These are phyloP conservation scores for Magnusiomyces tetraspermus DNA, from an alignment of 1,139 yeast genomes.

Conservation along the genomic window DNA sequence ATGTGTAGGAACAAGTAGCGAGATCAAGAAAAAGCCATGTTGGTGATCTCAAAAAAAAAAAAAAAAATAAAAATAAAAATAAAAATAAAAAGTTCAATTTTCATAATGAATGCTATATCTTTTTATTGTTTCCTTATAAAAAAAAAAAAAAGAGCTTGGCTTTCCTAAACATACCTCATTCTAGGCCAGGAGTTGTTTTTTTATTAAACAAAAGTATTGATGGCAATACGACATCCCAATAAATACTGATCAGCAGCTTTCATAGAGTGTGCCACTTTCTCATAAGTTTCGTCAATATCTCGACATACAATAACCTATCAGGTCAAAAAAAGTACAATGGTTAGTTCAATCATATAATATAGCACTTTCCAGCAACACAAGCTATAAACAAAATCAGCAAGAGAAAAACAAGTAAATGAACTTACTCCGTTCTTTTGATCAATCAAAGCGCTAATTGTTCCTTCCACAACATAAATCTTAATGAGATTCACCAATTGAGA, in stretches of 20 bases:
- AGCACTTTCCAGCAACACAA: not conserved
- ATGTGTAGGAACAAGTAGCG: no score
- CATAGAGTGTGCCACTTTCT: not conserved
- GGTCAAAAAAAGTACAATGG: not conserved
- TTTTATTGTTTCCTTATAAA: no score
- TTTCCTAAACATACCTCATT: no score
- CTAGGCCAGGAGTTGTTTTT: no score
- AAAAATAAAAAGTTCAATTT: no score
- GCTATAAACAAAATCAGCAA: not conserved
- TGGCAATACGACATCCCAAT: not conserved
- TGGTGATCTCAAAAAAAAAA: no score
- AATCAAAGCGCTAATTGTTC: constrained; percentile 13
- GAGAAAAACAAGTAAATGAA: not conserved
- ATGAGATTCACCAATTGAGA: constrained; percentile 9
- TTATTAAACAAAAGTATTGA: constrained; percentile 2
- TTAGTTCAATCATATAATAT: not conserved
- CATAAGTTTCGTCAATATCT: constrained; percentile 2
- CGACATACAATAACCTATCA: constrained; percentile 4
- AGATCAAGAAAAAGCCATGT: no score
- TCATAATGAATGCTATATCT: no score
- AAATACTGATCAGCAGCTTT: constrained; percentile 4
- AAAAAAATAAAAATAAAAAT: no score
- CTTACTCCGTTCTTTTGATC: constrained; percentile 16
- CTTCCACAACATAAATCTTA: constrained; percentile 10
- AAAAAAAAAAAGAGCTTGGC: no score